Base-by-base conservation (phyloP, 768 basidiomycete genomes). In the Xerocomus brunneocitrinus region DNA sequence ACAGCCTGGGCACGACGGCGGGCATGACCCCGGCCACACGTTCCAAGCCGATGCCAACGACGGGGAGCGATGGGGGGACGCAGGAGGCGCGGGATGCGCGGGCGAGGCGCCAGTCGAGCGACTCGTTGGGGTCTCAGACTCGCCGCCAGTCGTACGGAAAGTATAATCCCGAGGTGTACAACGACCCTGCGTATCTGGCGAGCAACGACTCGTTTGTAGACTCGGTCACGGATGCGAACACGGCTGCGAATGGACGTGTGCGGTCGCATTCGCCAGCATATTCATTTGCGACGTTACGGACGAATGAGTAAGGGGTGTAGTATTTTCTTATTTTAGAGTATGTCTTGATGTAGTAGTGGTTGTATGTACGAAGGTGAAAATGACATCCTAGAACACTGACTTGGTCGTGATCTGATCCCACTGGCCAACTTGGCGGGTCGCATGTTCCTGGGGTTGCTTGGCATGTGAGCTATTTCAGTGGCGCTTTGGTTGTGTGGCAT, bases 161-260 rank as follows among this genome's bases (percentile, higher is more conserved):
- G 9, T 63, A 58, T 35, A 41, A 71, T 19, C 62, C 67, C 2
- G 47, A 13, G 36, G 8, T 52, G 46, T 70, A 71, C 54, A 58
- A 69, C 7, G 67, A 65, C 34, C 67, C 58, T 35, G 61, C 63
- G 0, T 61, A 63, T 36, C 43, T 69, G 0, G 55, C 53, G 2
- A 67, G 65, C 55, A 65, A 25, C 27, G 67, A 69, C 19, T 71
- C 69, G 1, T 40, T 67, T 19, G 16, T 57, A 24, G 69, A 69
- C 39, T 47, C 62, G 31, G 53, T 57, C 12, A 70, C 62, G 28
- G 60, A 32, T 24, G 55, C 55, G 5, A 68, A 69, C 38, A 68
- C 67, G 43, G 43, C 53, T 30, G 59, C 55, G 2, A 68, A 68
- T 16, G 62, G 50, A 0, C 63, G 58, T 42, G 61, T 55, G 5